phyloP scores from a whole-genome alignment of 2,329 filamentous ascomycete genomes.

The Penicillium expansum region DNA sequence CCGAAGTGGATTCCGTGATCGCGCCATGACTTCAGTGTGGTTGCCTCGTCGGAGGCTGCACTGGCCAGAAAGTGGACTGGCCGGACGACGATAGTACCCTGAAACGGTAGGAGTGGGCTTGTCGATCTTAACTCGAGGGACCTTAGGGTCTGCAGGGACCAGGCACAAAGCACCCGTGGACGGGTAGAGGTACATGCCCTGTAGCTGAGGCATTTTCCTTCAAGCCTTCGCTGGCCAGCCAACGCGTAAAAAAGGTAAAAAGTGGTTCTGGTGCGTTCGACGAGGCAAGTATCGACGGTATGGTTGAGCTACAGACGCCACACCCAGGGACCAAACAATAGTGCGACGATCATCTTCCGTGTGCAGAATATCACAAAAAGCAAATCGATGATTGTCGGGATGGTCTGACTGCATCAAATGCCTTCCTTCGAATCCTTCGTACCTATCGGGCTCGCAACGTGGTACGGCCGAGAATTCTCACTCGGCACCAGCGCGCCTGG shows the following conservation, averaged over 20 bases:
- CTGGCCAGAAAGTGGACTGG: background rate
- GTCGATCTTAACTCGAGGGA: constrained; percentile 14
- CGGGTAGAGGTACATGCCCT: background rate
- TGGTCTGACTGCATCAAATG: constrained; percentile 15
- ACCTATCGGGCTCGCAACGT: background rate
- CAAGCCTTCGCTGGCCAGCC: constrained; percentile 6
- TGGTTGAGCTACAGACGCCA: constrained; percentile 11
- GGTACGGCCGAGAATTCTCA: background rate
- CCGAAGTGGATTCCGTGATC: constrained; percentile 15
- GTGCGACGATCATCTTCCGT: constrained; percentile 19
- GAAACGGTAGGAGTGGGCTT: background rate
- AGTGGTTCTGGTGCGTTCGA: constrained; percentile 1
- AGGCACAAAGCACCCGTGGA: background rate
- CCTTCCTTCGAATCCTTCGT: background rate
- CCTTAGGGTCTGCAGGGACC: constrained; percentile 1
- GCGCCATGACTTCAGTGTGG: constrained; percentile 16
- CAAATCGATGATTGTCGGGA: constrained; percentile 3
- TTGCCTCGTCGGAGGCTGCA: constrained; percentile 7
- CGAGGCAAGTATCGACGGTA: constrained; percentile 16
- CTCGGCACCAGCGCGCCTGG: background rate
- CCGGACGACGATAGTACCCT: background rate
- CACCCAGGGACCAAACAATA: constrained; percentile 8
- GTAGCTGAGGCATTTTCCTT: constrained; percentile 8
- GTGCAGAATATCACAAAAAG: constrained; percentile 4
- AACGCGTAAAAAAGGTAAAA: background rate